These are phyloP conservation scores for Neckera pumila DNA, from an alignment of 225 moss, liverwort and hornwort species.

Conservation along the genomic window DNA sequence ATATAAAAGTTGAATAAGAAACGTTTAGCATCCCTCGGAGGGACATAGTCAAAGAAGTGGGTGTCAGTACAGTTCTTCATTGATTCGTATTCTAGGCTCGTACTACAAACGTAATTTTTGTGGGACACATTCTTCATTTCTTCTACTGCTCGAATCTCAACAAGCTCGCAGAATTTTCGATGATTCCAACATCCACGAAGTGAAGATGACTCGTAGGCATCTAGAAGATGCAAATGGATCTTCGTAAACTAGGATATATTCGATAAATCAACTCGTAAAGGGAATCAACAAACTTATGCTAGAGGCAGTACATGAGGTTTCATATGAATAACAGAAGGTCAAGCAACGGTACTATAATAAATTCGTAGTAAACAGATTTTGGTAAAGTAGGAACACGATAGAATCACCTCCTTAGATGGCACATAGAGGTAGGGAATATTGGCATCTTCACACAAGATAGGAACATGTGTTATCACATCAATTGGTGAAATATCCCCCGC, in stretches of 20 bases:
- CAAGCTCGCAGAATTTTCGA: neutral
- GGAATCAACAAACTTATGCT: neutral
- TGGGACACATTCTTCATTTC: neutral
- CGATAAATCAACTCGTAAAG: neutral
- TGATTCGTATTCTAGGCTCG: neutral
- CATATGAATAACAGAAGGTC: neutral
- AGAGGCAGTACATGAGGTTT: neutral
- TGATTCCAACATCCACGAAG: neutral
- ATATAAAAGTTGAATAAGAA: neutral
- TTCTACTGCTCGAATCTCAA: neutral
- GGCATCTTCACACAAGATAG: constrained; percentile 96
- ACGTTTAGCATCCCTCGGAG: neutral
- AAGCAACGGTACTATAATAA: neutral
- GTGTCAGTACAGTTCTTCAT: neutral
- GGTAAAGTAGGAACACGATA: neutral
- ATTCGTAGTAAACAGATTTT: neutral
- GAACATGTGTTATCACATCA: constrained; percentile 96
- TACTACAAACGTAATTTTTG: neutral
- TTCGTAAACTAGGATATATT: neutral
- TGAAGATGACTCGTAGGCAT: neutral
- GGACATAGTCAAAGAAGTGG: no score
- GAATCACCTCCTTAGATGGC: constrained; percentile 89
- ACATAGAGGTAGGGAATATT: constrained; percentile 94
- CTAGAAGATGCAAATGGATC: neutral
- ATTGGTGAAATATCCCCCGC: constrained; percentile 99